Evolutionary conservation across 768 basidiomycete genomes (phyloP).

Genomic region (Candolleomyces aberdarensis): DNA sequence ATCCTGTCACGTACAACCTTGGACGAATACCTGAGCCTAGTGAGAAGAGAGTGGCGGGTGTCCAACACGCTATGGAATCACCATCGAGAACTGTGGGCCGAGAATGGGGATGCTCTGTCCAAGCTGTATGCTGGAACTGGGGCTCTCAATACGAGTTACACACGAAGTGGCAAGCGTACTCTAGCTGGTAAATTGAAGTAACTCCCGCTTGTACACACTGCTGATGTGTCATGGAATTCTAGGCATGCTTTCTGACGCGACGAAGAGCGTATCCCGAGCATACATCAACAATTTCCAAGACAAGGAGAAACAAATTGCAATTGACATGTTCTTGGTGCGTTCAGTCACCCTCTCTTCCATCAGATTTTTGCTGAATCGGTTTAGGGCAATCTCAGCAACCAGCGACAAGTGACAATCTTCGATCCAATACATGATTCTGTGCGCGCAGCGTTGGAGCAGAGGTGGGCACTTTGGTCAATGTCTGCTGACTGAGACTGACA

Average conservation of each 20-base stretch:
- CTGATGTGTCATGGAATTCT: slow-evolving; percentile 9
- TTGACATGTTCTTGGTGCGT: slow-evolving; percentile 91
- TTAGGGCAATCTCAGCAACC: slow-evolving; percentile 92
- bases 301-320: slow-evolving; percentile 88
- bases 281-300: slow-evolving; percentile 99
- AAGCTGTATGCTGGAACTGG: slow-evolving; percentile 94
- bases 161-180: slow-evolving; percentile 91
- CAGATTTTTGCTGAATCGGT: neutral
- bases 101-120: slow-evolving; percentile 91
- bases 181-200: slow-evolving; percentile 58
- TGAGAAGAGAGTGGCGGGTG: slow-evolving; percentile 73
- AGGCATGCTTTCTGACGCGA: slow-evolving; percentile 93
- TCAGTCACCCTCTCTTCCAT: slow-evolving; percentile 5
- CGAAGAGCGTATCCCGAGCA: slow-evolving; percentile 92
- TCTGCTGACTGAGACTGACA: slow-evolving; percentile 11
- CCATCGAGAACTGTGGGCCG: slow-evolving; percentile 95
- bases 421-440: slow-evolving; percentile 93
- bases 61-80: slow-evolving; percentile 73
- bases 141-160: slow-evolving; percentile 94
- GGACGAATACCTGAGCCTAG: slow-evolving; percentile 77
- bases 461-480: slow-evolving; percentile 38
- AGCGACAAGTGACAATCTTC: slow-evolving; percentile 85
- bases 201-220: slow-evolving; percentile 1
- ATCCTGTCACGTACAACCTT: slow-evolving; percentile 82
- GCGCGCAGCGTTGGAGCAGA: slow-evolving; percentile 60